Base-by-base conservation (phyloP, 179 eudicot species). In the Silene coronaria region DNA sequence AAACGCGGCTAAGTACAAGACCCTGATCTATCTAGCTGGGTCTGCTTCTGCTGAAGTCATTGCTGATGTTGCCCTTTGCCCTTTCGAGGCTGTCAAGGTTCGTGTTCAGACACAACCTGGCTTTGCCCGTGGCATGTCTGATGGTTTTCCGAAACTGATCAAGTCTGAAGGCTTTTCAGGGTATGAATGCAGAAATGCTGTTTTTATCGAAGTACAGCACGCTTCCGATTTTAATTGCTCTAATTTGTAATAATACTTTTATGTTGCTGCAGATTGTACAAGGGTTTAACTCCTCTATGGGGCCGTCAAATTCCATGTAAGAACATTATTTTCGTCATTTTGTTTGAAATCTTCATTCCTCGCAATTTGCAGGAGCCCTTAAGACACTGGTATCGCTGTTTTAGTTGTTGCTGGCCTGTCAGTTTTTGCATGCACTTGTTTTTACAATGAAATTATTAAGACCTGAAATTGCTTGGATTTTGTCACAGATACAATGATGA, bases 251-350 rank as follows among this genome's bases (percentile, higher is more conserved):
- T 34, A 5, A 48, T 30, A 68, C 4, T 23, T 12, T 27, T 46
- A 28, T 21, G 16, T 13, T 77, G 28, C 63, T 62, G 64, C 90
- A 92, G 96, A 84, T 85, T 88, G 78, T 91, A 82, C 86, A 91
- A 85, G 81, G 97, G 96, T 30, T 66, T 90, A 19, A 91, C 85
- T 80, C 97, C 97, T 75, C 96, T 92, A 42, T 91, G 97, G 97
- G 97, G 96, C 6, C 89, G 96, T 64, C 97, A 92, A 62, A 88
- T 91, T 84, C 96, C 97, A 76, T 92, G 97, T 89, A 88, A 87
- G 57, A 14, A 6, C 57, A 13, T 51, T 51, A 13, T 51, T 51
- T 51, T n/a, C 19, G 57, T 13, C n/a, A 13, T 3, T 51, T 51
- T 51, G 57, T 51, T 51, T 51, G 57, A 13, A 14, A 51, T 17